Conservation (phyloP, 306 rosid genomes). For the Mucuna pruriens region DNA sequence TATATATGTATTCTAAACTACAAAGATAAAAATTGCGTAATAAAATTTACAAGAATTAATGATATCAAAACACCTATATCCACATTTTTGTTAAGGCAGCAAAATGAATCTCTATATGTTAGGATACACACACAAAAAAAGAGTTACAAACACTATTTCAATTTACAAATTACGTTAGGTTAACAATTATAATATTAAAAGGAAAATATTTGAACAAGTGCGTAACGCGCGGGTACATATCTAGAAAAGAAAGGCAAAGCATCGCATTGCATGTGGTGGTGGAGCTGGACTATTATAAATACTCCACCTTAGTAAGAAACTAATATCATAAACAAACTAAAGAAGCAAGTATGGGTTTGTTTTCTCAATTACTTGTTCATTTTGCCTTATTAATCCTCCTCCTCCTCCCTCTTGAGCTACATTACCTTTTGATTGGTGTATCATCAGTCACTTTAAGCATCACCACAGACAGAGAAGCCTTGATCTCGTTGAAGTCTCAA, state of each 20-base stretch:
- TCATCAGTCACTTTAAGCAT: constrained; percentile 50
- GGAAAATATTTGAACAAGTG: too few relatives aligned
- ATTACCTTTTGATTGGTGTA: constrained; percentile 23
- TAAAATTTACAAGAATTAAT: too few relatives aligned
- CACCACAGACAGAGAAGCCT: constrained; percentile 62
- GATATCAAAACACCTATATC: too few relatives aligned
- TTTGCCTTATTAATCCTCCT: constrained; percentile 27
- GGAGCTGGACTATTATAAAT: constrained; percentile 16
- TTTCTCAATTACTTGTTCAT: constrained; percentile 11
- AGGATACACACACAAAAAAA: too few relatives aligned
- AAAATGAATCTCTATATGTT: too few relatives aligned
- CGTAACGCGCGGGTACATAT: too few relatives aligned
- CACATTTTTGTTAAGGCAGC: too few relatives aligned
- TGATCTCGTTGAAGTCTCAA: constrained; percentile 59
- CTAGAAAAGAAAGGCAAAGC: not conserved
- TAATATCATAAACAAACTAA: constrained; percentile 17
- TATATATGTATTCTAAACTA: too few relatives aligned
- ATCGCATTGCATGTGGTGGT: not conserved
- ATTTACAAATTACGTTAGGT: not conserved
- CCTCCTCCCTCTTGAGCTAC: not conserved
- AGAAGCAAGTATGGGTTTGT: constrained; percentile 42
- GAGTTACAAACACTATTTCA: too few relatives aligned
- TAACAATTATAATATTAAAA: not conserved
- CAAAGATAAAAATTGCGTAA: too few relatives aligned
- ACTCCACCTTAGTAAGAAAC: not conserved